Conservation (phyloP, 108 stramenopile genomes). For the Nitzschia sp. region DNA sequence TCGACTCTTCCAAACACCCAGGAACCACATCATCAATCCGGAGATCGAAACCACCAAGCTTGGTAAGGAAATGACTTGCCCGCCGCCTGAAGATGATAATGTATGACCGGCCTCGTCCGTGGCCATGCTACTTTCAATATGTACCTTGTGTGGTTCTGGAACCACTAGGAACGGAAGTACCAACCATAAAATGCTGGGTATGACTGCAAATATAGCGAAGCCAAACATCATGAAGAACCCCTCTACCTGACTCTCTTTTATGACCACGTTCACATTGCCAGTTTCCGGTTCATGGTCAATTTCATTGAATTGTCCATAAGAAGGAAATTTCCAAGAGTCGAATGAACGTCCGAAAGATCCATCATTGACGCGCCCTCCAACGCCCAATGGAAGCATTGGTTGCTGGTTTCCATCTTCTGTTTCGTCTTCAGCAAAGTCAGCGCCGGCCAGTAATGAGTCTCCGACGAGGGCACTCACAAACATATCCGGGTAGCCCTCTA, state of each 20-base stretch:
- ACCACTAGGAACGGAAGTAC: slow-evolving; percentile 18
- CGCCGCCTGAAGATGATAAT: not conserved
- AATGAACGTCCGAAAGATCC: slow-evolving; percentile 15
- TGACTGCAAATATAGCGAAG: slow-evolving; percentile 59
- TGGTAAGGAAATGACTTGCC: slow-evolving; percentile 17
- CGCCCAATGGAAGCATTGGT: not conserved
- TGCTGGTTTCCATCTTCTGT: not conserved
- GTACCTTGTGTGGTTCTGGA: not conserved
- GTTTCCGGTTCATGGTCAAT: slow-evolving; percentile 32
- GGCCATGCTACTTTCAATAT: not conserved
- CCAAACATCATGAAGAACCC: slow-evolving; percentile 74
- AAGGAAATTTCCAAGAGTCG: slow-evolving; percentile 26
- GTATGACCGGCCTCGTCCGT: not conserved
- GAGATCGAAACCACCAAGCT: slow-evolving; percentile 38
- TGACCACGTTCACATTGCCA: slow-evolving; percentile 26
- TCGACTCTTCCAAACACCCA: slow-evolving; percentile 79
- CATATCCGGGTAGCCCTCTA: slow-evolving; percentile 84
- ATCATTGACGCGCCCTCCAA: too few relatives aligned
- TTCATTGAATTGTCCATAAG: slow-evolving; percentile 30
- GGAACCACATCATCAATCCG: slow-evolving; percentile 49
- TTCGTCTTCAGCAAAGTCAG: slow-evolving; percentile 1
- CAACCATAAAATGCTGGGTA: slow-evolving; percentile 62
- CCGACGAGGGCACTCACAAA: slow-evolving; percentile 76
- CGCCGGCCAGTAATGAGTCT: slow-evolving; percentile 36
- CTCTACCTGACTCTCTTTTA: slow-evolving; percentile 60